Percentiles rank a stretch among this genome's conserved stretches.
These are phyloP conservation scores for Coleophoma cylindrospora DNA, from an alignment of 2,329 filamentous ascomycete genomes.

Conservation along the genomic window DNA sequence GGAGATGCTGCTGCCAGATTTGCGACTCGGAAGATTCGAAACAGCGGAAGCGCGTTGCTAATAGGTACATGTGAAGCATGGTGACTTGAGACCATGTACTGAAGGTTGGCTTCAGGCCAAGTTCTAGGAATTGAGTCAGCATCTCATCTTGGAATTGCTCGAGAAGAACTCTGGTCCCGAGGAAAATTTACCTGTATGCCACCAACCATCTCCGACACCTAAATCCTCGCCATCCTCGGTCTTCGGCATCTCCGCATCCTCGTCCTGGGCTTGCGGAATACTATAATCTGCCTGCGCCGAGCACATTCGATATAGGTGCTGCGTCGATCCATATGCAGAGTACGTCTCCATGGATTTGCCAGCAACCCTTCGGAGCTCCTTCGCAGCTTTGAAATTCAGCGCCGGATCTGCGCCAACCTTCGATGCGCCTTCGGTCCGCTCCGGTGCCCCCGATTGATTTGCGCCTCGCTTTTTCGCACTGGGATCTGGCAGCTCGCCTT, in stretches of 20 bases:
- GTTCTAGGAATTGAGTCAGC: constrained; percentile 43
- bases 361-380: constrained; percentile 7
- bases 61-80: constrained; percentile 92
- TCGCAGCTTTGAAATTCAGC: constrained; percentile 7
- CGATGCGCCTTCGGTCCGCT: constrained; percentile 2
- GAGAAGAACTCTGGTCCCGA: too few relatives aligned
- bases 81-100: constrained; percentile 94
- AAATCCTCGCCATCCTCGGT: constrained; percentile 79
- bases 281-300: constrained; percentile 69
- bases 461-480: constrained; percentile 14
- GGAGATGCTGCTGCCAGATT: constrained; percentile 82
- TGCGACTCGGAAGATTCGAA: constrained; percentile 65
- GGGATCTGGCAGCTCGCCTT: constrained; percentile 13
- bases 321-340: constrained; percentile 72
- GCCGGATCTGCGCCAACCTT: constrained; percentile 2
- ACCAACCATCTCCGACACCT: constrained; percentile 68
- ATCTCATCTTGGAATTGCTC: not conserved
- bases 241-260: constrained; percentile 62
- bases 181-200: constrained; percentile 67
- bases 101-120: constrained; percentile 80
- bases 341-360: constrained; percentile 56
- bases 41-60: constrained; percentile 77
- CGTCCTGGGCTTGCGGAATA: constrained; percentile 63
- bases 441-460: constrained; percentile 12
- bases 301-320: constrained; percentile 74